These are phyloP conservation scores for Tolypocladium tropicale DNA, from an alignment of 2,329 filamentous ascomycete genomes.

Conservation along the genomic window DNA sequence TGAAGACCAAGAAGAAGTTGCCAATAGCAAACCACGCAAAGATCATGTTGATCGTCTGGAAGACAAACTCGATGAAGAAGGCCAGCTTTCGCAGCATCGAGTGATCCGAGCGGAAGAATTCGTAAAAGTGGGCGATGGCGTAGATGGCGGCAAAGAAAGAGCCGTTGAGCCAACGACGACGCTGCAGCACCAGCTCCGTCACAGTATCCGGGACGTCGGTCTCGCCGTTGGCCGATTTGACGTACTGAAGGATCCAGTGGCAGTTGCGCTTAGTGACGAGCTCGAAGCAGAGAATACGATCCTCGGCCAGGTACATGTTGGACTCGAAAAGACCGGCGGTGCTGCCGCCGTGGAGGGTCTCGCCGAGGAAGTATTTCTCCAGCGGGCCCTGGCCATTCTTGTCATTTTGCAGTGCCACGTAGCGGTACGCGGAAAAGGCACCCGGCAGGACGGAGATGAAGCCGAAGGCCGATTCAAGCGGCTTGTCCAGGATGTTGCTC, in stretches of 20 bases:
- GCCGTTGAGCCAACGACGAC: constrained; percentile 94
- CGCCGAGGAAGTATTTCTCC: constrained; percentile 94
- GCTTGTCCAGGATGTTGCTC: constrained; percentile 98
- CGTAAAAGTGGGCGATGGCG: constrained; percentile 86
- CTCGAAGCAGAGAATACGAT: constrained; percentile 98
- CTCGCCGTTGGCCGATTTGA: constrained; percentile 94
- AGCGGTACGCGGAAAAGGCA: constrained; percentile 97
- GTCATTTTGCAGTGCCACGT: constrained; percentile 89
- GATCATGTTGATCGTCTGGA: constrained; percentile 93
- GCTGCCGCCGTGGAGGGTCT: constrained; percentile 86
- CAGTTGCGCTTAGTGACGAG: constrained; percentile 95
- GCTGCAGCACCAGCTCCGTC: constrained; percentile 89
- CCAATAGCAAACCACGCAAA: constrained; percentile 98
- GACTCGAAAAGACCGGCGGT: constrained; percentile 95
- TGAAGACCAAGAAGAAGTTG: constrained; percentile 99
- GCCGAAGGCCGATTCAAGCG: constrained; percentile 90
- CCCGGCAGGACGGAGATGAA: constrained; percentile 96
- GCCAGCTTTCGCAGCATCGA: constrained; percentile 77
- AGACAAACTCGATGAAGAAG: constrained; percentile 86
- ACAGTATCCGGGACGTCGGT: constrained; percentile 94
- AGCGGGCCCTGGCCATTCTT: constrained; percentile 87
- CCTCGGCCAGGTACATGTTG: constrained; percentile 98
- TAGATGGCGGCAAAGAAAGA: constrained; percentile 98
- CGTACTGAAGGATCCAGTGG: constrained; percentile 94
- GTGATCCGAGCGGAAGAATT: constrained; percentile 91